phyloP scores from a whole-genome alignment of 2,329 filamentous ascomycete species.

The Colletotrichum plurivorum region DNA sequence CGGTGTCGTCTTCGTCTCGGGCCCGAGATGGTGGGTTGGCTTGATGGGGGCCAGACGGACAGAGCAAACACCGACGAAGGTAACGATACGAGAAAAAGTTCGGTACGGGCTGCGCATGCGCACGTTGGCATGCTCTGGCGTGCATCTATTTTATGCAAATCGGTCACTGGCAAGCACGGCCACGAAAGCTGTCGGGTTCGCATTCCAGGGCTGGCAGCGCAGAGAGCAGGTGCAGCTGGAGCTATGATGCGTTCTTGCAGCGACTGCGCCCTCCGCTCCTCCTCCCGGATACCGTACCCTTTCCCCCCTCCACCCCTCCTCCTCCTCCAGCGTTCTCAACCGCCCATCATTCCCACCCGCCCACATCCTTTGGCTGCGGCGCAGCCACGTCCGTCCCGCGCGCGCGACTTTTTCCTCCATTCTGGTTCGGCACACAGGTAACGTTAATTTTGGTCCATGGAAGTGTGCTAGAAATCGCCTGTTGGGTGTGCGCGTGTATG shows the following conservation, averaged over 20 bases:
- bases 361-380: neutral
- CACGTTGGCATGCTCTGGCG: neutral
- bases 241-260: constrained; percentile 1
- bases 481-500: neutral
- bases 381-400: neutral
- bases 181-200: neutral
- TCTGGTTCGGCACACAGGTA: neutral
- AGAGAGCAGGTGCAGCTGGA: neutral
- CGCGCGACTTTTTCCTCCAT: neutral
- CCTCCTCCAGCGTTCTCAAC: neutral
- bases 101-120: neutral
- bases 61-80: no score
- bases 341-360: neutral
- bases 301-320: neutral
- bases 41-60: no score
- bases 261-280: neutral
- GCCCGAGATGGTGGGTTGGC: no score
- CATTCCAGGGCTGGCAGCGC: neutral
- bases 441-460: constrained; percentile 1
- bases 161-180: constrained; percentile 1
- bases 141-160: no score
- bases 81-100: neutral
- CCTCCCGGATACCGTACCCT: constrained; percentile 5
- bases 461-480: neutral
- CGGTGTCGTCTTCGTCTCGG: no score